Evolutionary conservation across 129 eudicot species (phyloP).

Genomic region (Deinandra increscens): DNA sequence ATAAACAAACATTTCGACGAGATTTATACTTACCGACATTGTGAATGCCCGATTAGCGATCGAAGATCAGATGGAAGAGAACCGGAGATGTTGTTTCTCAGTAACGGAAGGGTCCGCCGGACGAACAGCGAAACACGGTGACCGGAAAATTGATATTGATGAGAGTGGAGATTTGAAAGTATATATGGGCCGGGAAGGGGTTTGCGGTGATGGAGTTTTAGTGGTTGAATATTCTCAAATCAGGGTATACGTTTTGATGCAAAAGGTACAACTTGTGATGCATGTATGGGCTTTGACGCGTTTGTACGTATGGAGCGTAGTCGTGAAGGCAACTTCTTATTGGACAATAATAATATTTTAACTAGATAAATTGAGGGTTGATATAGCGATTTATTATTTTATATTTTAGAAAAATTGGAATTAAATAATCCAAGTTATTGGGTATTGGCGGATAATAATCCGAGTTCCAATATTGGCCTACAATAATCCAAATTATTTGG

Average conservation of each 20-base stretch:
- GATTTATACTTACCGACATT: conserved; percentile 35
- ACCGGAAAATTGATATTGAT: conserved; percentile 13
- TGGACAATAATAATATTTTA: background rate
- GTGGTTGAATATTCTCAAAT: conserved; percentile 12
- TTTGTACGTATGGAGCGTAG: conserved; percentile 26
- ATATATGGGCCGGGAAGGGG: conserved; percentile 19
- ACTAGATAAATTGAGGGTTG: no score
- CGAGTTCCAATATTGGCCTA: no score
- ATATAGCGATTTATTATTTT: no score
- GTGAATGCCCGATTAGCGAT: background rate
- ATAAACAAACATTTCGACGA: background rate
- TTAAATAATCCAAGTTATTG: no score
- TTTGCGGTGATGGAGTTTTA: conserved; percentile 21
- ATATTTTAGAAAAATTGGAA: no score
- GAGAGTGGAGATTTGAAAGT: conserved; percentile 8
- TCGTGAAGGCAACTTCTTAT: conserved; percentile 28
- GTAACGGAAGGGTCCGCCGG: conserved; percentile 5
- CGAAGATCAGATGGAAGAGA: conserved; percentile 5
- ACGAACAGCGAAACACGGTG: background rate
- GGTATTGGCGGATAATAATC: no score
- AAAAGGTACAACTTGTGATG: background rate
- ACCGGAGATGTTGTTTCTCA: background rate
- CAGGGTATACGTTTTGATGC: conserved; percentile 13
- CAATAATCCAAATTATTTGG: no score
- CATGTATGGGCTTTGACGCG: conserved; percentile 21